Evolutionary conservation across 345 rosid species (phyloP), one percentile per base, ranked within the genome.

Genomic region (Euphorbia tirucalli): DNA sequence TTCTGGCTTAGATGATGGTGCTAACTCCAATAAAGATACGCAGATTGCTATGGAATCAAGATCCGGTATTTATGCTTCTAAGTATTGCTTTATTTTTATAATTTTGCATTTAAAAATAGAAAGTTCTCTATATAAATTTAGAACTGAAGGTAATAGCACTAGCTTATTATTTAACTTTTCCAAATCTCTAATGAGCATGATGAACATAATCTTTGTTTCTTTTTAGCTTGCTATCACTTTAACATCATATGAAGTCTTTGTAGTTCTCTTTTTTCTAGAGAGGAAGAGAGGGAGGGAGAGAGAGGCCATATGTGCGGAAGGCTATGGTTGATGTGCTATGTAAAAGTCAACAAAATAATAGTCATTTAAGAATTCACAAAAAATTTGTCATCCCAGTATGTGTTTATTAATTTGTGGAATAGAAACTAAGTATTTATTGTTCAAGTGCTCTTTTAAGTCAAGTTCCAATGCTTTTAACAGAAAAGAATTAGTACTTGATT

Each of bases 1-100:
- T 62, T 30, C 70, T 78, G 66, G 66, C 65, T 66, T 77, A 57
- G 75, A 65, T 48, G 62, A 44, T 73, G 71, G 70, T 75, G 81
- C 79, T 71, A 70, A 65, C 59, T 37, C 30, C 31, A 35, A 41
- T 60, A 50, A 58, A 77, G 60, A 64, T 25, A 5, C 25, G 22
- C 68, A 61, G 46, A 59, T 64, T 14, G 25, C 70, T 66, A 32
- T 66, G 49, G 57, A 46, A 59, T 71, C 75, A 30, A 76, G 56
- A 71, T 65, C 57, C 65, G 49, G 58, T 63, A 72, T 24, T 44
- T 69, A 57, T 71, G 48, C 37, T 74, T 27, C 44, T 15, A 25
- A 35, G n/a, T 61, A 18, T 24, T 2, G 28, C 39, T 50, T 56
- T 48, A 43, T 57, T n/a, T 28, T 44, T 13, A 43, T 10, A 54